These are phyloP conservation scores for Isatis tinctoria DNA, from an alignment of 345 rosid genomes.

Conservation along the genomic window DNA sequence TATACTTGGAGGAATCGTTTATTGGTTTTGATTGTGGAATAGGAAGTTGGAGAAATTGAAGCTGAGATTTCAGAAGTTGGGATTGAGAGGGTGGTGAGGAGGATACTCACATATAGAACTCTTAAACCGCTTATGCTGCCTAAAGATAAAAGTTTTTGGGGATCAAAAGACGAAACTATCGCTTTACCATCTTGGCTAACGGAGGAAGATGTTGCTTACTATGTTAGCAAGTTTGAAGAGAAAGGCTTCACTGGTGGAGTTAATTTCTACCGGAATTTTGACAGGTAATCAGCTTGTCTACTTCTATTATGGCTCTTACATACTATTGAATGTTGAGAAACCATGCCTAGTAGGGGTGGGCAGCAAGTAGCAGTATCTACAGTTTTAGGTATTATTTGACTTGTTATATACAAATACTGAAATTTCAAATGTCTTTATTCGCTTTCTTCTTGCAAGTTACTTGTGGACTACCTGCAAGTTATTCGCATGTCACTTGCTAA, in stretches of 20 bases:
- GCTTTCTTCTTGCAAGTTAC: too few relatives aligned
- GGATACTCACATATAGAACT: slow-evolving; percentile 12
- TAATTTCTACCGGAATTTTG: slow-evolving; percentile 30
- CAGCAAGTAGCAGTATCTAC: not conserved
- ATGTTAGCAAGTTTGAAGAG: slow-evolving; percentile 26
- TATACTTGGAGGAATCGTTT: not conserved
- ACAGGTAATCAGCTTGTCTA: slow-evolving; percentile 1
- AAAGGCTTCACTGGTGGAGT: slow-evolving; percentile 28
- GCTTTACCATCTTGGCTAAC: slow-evolving; percentile 28
- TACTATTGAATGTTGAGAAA: not conserved
- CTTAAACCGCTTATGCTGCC: slow-evolving; percentile 18
- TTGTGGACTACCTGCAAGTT: too few relatives aligned
- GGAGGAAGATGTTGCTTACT: slow-evolving; percentile 29
- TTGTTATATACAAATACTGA: too few relatives aligned
- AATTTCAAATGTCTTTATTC: too few relatives aligned
- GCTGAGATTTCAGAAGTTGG: slow-evolving; percentile 29
- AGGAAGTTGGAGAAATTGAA: slow-evolving; percentile 31
- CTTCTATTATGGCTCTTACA: not conserved
- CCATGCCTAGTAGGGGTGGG: not conserved
- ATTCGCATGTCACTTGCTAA: too few relatives aligned
- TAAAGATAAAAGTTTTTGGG: slow-evolving; percentile 31
- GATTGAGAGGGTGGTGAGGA: slow-evolving; percentile 23
- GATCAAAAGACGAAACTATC: slow-evolving; percentile 5
- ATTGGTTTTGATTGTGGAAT: not conserved
- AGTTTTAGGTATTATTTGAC: not conserved